Evolutionary conservation across 805 yeast species (phyloP).

Genomic region (Ogataea dorogensis): DNA sequence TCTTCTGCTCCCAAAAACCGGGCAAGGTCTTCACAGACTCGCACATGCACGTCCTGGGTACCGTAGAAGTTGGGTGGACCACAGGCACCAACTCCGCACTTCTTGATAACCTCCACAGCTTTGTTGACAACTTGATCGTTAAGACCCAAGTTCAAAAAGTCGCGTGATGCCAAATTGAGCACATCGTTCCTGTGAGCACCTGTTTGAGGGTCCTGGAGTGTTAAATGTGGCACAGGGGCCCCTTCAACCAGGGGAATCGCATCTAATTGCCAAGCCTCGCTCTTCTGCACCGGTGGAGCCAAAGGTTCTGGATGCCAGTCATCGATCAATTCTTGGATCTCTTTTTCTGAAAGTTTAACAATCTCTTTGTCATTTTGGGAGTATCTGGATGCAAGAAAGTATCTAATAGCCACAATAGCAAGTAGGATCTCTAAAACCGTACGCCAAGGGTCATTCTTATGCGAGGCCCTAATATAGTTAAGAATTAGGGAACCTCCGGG

Average conservation of each 20-base stretch:
- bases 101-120: constrained; percentile 57
- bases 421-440: constrained; percentile 77
- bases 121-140: constrained; percentile 45
- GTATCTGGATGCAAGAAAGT: constrained; percentile 75
- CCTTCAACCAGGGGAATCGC: constrained; percentile 65
- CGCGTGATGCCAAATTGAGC: constrained; percentile 67
- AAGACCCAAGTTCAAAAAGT: constrained; percentile 63
- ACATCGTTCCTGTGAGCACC: constrained; percentile 36
- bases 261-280: constrained; percentile 61
- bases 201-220: constrained; percentile 30
- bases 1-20: constrained; percentile 72
- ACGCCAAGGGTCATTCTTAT: constrained; percentile 90
- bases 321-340: constrained; percentile 76
- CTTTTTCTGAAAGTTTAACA: constrained; percentile 57
- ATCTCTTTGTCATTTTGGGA: constrained; percentile 71
- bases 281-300: constrained; percentile 50
- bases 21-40: constrained; percentile 74
- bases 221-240: constrained; percentile 42
- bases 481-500: constrained; percentile 63
- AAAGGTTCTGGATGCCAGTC: constrained; percentile 94
- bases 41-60: constrained; percentile 85
- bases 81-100: constrained; percentile 95
- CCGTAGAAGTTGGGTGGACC: constrained; percentile 99
- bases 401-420: constrained; percentile 77
- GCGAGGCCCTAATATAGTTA: constrained; percentile 78